Conservation (phyloP, 495 filamentous ascomycete species). For the Penicillium soppii region DNA sequence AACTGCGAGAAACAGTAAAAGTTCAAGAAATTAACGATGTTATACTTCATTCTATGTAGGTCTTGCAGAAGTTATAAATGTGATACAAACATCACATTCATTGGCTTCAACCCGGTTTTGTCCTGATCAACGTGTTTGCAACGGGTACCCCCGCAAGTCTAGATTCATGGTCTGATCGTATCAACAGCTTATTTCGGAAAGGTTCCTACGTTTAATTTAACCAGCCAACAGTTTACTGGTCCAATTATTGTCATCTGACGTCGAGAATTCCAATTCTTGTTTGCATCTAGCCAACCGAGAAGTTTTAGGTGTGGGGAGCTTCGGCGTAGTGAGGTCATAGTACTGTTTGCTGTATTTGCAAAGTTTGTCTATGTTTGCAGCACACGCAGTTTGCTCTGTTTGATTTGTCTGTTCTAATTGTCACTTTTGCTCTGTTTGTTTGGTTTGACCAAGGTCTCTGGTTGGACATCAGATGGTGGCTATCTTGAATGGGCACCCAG, state of each 20-base stretch:
- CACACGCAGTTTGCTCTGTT: conserved; percentile 17
- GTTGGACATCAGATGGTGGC: not conserved
- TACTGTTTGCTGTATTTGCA: conserved; percentile 14
- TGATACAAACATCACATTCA: not conserved
- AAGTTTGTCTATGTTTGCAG: conserved; percentile 6
- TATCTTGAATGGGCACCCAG: not conserved
- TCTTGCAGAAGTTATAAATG: not conserved
- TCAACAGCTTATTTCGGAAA: conserved; percentile 5
- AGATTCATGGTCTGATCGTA: conserved; percentile 11
- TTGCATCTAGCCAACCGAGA: conserved; percentile 16
- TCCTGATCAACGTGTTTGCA: conserved; percentile 24
- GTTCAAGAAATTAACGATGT: too few species aligned
- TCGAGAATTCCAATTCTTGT: conserved; percentile 17
- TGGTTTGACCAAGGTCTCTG: not conserved
- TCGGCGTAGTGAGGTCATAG: conserved; percentile 17
- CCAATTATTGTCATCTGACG: conserved; percentile 15
- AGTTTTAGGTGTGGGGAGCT: conserved; percentile 13
- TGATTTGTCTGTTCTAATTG: not conserved
- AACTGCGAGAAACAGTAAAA: too few species aligned
- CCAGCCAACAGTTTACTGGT: conserved; percentile 6
- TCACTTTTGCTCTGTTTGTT: not conserved
- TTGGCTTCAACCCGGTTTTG: conserved; percentile 16
- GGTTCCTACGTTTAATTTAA: conserved; percentile 13
- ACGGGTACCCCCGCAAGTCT: conserved; percentile 26
- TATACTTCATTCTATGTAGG: too few species aligned